Conservation (phyloP, 306 rosid genomes). For the Hylodesmum podocarpum region DNA sequence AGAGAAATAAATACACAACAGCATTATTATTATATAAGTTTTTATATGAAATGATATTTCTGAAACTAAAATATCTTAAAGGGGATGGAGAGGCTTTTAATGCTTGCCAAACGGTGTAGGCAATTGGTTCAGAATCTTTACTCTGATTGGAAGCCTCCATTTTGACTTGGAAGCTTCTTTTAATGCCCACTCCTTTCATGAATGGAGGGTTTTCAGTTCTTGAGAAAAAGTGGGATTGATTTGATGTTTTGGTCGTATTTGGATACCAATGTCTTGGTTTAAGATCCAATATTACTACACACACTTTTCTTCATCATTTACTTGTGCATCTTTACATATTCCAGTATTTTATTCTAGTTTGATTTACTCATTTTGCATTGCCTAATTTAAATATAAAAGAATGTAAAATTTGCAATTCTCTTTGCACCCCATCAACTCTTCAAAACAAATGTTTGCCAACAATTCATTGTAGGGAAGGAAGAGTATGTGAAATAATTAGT, state of each 20-base stretch:
- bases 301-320: background rate
- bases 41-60: no score
- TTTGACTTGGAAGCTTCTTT: constrained; percentile 13
- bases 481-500: background rate
- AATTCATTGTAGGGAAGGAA: background rate
- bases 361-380: background rate
- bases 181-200: background rate
- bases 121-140: constrained; percentile 2
- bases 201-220: background rate
- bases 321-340: background rate
- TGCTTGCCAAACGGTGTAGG: constrained; percentile 14
- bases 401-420: background rate
- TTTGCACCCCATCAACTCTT: background rate
- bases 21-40: no score
- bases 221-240: background rate
- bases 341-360: background rate
- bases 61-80: background rate
- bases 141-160: constrained; percentile 10
- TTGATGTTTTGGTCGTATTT: constrained; percentile 1
- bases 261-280: background rate
- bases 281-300: background rate
- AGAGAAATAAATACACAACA: no score
- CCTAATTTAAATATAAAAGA: background rate
- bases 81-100: background rate
- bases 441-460: background rate